Percentiles rank a stretch among this genome's conserved stretches.
phyloP scores from a whole-genome alignment of 1,284 basidiomycete genomes.

The Gomphus sp. region DNA sequence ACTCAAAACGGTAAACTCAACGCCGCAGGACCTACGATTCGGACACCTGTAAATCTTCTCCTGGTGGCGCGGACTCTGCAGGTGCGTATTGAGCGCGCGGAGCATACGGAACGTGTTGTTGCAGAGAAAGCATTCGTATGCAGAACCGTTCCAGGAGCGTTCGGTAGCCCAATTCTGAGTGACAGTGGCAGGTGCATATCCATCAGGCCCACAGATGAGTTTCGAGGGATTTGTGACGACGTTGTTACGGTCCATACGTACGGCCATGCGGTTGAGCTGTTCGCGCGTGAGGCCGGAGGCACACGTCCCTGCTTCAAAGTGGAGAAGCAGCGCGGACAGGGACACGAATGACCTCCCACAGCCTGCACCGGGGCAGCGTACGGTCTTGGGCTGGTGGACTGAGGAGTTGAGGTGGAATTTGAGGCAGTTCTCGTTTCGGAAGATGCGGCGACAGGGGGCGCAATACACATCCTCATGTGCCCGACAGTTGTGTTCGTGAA shows the following conservation, averaged over 20 bases:
- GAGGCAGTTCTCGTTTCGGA: conserved; percentile 21
- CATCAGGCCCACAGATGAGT: conserved; percentile 24
- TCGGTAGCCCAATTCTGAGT: conserved; percentile 25
- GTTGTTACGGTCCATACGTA: conserved; percentile 24
- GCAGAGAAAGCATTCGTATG: conserved; percentile 49
- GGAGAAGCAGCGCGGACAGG: conserved; percentile 34
- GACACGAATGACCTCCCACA: conserved; percentile 33
- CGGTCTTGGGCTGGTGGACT: conserved; percentile 26
- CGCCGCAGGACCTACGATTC: conserved; percentile 24
- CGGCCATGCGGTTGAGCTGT: conserved; percentile 25
- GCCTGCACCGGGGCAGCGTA: conserved; percentile 28
- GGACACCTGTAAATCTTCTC: conserved; percentile 35
- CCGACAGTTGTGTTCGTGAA: conserved; percentile 40
- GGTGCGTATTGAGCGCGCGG: conserved; percentile 37
- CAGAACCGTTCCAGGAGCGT: conserved; percentile 35
- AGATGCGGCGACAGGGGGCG: conserved; percentile 30
- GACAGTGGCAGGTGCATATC: conserved; percentile 26
- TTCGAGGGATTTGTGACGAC: conserved; percentile 25
- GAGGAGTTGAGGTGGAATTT: conserved; percentile 27
- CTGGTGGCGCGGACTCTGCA: conserved; percentile 37
- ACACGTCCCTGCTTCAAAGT: conserved; percentile 38
- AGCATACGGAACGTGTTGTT: conserved; percentile 29
- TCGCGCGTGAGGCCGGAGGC: conserved; percentile 21
- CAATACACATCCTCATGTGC: conserved; percentile 46
- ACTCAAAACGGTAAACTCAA: conserved; percentile 36